Evolutionary conservation across 768 basidiomycete genomes (phyloP).

Genomic region (Paxillus involutus): DNA sequence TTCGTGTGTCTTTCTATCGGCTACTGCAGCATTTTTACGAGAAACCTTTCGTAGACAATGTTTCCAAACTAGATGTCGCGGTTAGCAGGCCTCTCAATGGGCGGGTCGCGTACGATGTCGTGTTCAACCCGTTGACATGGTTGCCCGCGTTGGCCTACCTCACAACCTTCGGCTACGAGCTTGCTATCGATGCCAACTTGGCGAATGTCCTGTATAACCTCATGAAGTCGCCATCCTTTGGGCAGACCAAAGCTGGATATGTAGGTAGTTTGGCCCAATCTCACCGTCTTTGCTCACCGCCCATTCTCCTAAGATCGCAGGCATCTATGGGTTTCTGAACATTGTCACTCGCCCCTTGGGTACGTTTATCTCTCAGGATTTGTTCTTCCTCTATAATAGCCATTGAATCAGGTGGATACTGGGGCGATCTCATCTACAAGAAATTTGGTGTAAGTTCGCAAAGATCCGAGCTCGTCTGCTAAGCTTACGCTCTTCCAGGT

Average conservation of each 20-base stretch:
- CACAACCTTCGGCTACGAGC: conserved; percentile 58
- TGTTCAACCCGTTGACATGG: conserved; percentile 49
- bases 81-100: conserved; percentile 45
- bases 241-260: conserved; percentile 55
- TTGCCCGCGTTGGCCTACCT: conserved; percentile 53
- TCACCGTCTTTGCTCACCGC: conserved; percentile 2
- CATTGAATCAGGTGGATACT: conserved; percentile 38
- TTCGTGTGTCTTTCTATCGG: background rate
- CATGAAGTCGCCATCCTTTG: conserved; percentile 38
- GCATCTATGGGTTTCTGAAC: conserved; percentile 48
- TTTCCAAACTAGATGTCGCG: conserved; percentile 41
- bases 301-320: conserved; percentile 20
- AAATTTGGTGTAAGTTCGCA: conserved; percentile 33
- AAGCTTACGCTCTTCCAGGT: conserved; percentile 10
- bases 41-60: conserved; percentile 12
- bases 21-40: background rate
- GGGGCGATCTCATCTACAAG: conserved; percentile 47
- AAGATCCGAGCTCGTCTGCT: background rate
- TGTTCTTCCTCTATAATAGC: background rate
- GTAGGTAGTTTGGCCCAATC: conserved; percentile 31
- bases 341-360: conserved; percentile 48
- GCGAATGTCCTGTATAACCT: conserved; percentile 44
- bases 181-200: conserved; percentile 54
- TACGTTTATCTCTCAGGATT: background rate
- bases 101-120: conserved; percentile 30